Percentiles rank a stretch among this genome's conserved stretches.
These are phyloP conservation scores for Dactylonectria estremocensis DNA, from an alignment of 2,329 filamentous ascomycete species.

Conservation along the genomic window DNA sequence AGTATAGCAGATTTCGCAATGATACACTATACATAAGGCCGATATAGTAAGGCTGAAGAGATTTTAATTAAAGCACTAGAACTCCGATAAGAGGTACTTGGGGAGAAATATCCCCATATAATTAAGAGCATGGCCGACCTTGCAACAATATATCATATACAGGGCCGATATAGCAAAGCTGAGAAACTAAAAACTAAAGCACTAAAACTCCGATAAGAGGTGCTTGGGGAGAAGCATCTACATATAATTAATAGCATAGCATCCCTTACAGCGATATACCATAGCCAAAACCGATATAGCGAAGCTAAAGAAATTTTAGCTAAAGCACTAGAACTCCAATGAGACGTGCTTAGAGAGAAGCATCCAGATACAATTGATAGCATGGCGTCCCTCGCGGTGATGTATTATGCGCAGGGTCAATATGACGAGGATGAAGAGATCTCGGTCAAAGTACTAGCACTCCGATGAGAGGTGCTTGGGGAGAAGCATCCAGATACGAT, in stretches of 20 bases:
- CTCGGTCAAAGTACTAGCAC: neutral
- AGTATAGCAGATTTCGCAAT: neutral
- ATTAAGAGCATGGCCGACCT: conserved; percentile 18
- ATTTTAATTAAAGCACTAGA: neutral
- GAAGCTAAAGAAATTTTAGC: too few relatives aligned
- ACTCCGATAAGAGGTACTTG: conserved; percentile 2
- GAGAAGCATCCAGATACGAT: too few relatives aligned
- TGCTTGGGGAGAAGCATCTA: too few relatives aligned
- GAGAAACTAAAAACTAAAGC: neutral
- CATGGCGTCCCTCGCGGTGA: neutral
- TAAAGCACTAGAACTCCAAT: neutral
- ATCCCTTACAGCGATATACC: too few relatives aligned
- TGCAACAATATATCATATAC: neutral
- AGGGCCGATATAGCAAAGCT: neutral
- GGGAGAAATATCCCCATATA: conserved; percentile 29
- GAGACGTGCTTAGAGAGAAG: too few relatives aligned
- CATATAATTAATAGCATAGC: too few relatives aligned
- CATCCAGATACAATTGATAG: neutral
- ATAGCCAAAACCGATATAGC: too few relatives aligned
- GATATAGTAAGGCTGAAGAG: neutral
- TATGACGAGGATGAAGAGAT: neutral
- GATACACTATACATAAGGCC: neutral
- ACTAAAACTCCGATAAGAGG: too few relatives aligned
- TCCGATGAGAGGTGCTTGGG: neutral
- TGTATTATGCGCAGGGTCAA: neutral